Conservation (phyloP, 2,329 filamentous ascomycete genomes). For the Alternaria arborescens region DNA sequence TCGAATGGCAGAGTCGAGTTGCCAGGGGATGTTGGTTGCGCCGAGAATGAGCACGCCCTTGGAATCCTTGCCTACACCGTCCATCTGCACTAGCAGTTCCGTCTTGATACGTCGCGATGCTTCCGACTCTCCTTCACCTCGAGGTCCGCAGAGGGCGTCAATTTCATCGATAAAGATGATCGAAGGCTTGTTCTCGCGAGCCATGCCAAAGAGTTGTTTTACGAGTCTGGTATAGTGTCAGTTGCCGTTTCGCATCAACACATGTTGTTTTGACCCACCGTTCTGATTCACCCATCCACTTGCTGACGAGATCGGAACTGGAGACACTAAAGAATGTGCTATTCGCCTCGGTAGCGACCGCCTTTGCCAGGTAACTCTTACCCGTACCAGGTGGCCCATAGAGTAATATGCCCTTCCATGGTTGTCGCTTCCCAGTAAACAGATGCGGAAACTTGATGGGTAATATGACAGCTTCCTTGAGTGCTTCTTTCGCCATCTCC, state of each 20-base stretch:
- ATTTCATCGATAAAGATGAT: constrained; percentile 99
- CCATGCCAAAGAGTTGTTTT: constrained; percentile 97
- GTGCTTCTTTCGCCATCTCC: constrained; percentile 91
- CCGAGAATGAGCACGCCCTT: constrained; percentile 93
- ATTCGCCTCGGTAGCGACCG: constrained; percentile 96
- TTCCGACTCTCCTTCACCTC: constrained; percentile 95
- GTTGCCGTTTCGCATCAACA: not conserved
- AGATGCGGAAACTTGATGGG: constrained; percentile 98
- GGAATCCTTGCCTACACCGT: constrained; percentile 95
- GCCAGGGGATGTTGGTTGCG: constrained; percentile 98
- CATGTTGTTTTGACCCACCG: constrained; percentile 63
- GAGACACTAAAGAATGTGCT: constrained; percentile 99
- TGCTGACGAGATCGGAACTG: constrained; percentile 95
- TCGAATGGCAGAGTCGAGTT: constrained; percentile 94
- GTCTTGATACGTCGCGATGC: constrained; percentile 98
- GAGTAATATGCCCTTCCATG: constrained; percentile 96
- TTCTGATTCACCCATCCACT: constrained; percentile 99
- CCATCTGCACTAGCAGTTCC: constrained; percentile 98
- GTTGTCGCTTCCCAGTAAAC: constrained; percentile 94
- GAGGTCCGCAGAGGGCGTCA: constrained; percentile 92
- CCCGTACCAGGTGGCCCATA: constrained; percentile 97
- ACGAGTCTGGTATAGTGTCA: constrained; percentile 71
- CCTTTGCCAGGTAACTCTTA: constrained; percentile 97
- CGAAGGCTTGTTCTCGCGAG: constrained; percentile 94
- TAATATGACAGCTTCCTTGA: constrained; percentile 97